Conservation (phyloP, 805 yeast species). For the Metschnikowia borealis region DNA sequence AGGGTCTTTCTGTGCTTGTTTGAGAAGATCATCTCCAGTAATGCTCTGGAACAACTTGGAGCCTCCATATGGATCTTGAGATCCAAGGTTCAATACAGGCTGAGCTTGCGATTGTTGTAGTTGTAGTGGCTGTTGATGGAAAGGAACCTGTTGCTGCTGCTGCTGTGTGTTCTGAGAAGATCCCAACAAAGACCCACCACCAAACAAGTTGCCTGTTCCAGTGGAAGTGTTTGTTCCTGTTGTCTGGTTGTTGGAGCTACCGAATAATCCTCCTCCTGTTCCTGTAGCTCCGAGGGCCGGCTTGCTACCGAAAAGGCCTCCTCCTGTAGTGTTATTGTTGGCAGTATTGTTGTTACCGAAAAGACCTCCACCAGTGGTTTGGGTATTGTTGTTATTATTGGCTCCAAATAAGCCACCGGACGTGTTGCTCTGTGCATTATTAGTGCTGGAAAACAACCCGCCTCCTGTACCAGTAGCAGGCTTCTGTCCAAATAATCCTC, state of each 20-base stretch:
- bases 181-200: constrained; percentile 25
- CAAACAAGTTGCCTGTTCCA: constrained; percentile 17
- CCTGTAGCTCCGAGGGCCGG: constrained; percentile 10
- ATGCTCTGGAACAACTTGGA: constrained; percentile 61
- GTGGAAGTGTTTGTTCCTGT: constrained; percentile 12
- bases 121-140: constrained; percentile 18
- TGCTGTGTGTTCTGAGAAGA: constrained; percentile 17
- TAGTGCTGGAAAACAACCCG: constrained; percentile 17
- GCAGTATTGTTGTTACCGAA: constrained; percentile 29
- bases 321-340: constrained; percentile 16
- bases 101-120: constrained; percentile 10
- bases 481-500: constrained; percentile 31
- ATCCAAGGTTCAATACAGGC: constrained; percentile 21
- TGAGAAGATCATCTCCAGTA: constrained; percentile 25
- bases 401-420: constrained; percentile 42
- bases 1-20: constrained; percentile 24
- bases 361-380: constrained; percentile 15
- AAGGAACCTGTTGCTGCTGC: constrained; percentile 12
- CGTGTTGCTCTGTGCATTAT: constrained; percentile 6
- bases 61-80: constrained; percentile 70
- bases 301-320: constrained; percentile 17
- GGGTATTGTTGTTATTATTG: constrained; percentile 8
- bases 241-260: constrained; percentile 14
- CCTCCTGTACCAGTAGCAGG: constrained; percentile 20
- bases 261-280: constrained; percentile 20